Evolutionary conservation across 148 eudicot species (phyloP).

Genomic region (Rhododendron henanense): DNA sequence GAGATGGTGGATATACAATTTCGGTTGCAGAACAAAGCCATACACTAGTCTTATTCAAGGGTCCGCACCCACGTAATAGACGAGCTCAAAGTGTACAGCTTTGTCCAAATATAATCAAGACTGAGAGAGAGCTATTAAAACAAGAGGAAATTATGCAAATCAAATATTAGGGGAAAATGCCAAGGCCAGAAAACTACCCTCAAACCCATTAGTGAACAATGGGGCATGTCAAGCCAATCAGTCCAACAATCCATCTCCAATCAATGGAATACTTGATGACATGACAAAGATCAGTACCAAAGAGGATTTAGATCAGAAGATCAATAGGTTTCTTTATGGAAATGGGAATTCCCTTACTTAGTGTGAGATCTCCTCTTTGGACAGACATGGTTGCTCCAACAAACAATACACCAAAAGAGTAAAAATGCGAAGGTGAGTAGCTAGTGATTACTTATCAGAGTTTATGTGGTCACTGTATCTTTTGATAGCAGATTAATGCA

Average conservation of each 20-base stretch:
- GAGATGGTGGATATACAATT: not conserved
- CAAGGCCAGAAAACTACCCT: not conserved
- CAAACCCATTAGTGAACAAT: not conserved
- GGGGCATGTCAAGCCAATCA: not conserved
- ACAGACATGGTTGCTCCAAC: not conserved
- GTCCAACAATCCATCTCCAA: not conserved
- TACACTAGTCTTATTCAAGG: not conserved
- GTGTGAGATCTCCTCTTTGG: not conserved
- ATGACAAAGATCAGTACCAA: not conserved
- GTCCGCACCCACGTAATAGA: not conserved
- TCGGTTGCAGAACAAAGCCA: not conserved
- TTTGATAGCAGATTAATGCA: not conserved
- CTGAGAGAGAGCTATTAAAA: not conserved
- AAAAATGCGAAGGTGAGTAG: not conserved
- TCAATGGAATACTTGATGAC: not conserved
- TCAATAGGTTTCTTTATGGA: not conserved
- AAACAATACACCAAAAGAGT: not conserved
- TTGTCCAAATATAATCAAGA: not conserved
- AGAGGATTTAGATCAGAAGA: not conserved
- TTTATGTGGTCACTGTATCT: not conserved
- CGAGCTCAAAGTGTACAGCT: not conserved
- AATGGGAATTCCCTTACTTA: not conserved
- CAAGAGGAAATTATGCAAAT: not conserved
- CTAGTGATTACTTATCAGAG: not conserved
- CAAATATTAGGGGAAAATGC: not conserved